Base-by-base conservation (phyloP, 331 rosid genomes). In the Quercus phellos region DNA sequence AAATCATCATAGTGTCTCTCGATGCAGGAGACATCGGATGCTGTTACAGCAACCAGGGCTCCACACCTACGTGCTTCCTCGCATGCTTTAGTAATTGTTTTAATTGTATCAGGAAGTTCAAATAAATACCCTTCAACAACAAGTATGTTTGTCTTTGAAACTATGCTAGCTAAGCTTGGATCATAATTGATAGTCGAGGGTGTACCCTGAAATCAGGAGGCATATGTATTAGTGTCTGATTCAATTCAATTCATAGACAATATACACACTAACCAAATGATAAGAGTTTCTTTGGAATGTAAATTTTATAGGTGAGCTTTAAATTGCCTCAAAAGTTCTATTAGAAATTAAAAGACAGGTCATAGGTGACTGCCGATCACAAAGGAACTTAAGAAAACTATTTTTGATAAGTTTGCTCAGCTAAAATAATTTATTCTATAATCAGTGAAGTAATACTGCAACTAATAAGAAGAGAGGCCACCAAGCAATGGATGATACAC, bases 61-160 rank as follows among this genome's bases (percentile, higher is more conserved):
- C 98, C 97, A 14, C 78, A 81, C 55, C 82, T 85, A 78, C 88
- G 91, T 42, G 99, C 99, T 88, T 86, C 85, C 74, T 86, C 88
- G 16, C 99, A 94, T 32, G 97, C 97, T 80, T 82, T 81, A 14
- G 80, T 78, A 46, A 95, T 91, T 34, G 94, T 78, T 79, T 84
- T 90, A 68, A 95, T 87, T 51, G 99, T 92, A 71, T 91, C 98
- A 19, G 94, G 93, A 73, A 95, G 86, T 85, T 92, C 99, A 76
- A 95, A 95, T 67, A 95, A 78, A 79, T 94, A 94, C 19, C 99
- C 98, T 83, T 95, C 99, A 70, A 95, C 94, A 29, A 95, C 92
- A 80, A 95, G 97, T 74, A 92, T 80, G 77, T 86, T 88, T 35
- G 97, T 86, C 79, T 88, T 92, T 77, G 93, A 81, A 87, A 94